Percentiles rank a stretch among this genome's conserved stretches.
phyloP scores from a whole-genome alignment of 164 flowering plant species.

The Kingdonia uniflora region DNA sequence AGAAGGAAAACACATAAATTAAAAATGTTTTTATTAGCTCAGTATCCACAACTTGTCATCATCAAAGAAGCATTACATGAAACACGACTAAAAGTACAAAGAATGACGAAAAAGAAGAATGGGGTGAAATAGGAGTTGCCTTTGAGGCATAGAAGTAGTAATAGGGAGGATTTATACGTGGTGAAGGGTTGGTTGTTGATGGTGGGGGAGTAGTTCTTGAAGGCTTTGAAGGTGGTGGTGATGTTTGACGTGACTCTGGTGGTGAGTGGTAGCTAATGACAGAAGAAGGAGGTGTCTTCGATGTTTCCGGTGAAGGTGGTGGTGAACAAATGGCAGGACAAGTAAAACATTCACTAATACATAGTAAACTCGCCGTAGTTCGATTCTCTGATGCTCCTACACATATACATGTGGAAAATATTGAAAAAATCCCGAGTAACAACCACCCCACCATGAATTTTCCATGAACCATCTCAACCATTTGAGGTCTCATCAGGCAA shows the following conservation, averaged over 20 bases:
- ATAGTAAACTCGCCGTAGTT: conserved; percentile 13
- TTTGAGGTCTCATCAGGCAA: not conserved
- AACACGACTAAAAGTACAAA: conserved; percentile 7
- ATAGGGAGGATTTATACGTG: conserved; percentile 23
- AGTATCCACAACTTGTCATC: conserved; percentile 1
- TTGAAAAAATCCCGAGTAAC: not conserved
- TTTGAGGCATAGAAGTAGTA: conserved; percentile 32
- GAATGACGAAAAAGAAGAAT: conserved; percentile 1
- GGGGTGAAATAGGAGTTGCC: conserved; percentile 16
- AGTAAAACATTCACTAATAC: conserved; percentile 45
- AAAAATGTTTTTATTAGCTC: not conserved
- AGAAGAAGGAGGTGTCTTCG: conserved; percentile 13
- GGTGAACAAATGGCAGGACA: conserved; percentile 48
- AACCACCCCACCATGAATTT: not conserved
- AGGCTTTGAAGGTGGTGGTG: conserved; percentile 2
- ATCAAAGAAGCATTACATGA: conserved; percentile 4
- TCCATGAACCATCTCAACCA: not conserved
- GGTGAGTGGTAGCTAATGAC: conserved; percentile 1
- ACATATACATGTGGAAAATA: not conserved
- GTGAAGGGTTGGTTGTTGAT: not conserved
- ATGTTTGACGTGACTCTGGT: conserved; percentile 2
- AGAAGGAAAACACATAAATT: not conserved
- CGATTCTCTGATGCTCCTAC: not conserved
- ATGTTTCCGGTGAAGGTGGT: conserved; percentile 1
- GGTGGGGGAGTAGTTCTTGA: not conserved